phyloP scores from a whole-genome alignment of 306 rosid genomes.

The Rosa chinensis region DNA sequence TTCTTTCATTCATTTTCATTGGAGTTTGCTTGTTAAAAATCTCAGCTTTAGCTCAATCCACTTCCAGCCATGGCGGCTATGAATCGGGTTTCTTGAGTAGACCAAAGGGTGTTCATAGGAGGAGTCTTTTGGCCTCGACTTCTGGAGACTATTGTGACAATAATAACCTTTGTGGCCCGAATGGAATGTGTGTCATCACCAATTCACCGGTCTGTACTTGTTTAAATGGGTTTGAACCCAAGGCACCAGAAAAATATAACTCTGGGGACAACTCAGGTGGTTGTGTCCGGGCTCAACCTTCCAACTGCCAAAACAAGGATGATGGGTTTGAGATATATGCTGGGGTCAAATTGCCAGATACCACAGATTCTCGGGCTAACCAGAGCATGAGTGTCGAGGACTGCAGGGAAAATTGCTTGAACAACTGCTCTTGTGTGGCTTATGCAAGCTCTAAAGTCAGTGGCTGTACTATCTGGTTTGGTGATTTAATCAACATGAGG shows the following conservation, averaged over 20 bases:
- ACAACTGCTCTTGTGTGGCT: constrained; percentile 58
- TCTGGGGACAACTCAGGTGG: constrained; percentile 41
- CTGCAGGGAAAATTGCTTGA: constrained; percentile 46
- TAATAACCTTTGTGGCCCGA: constrained; percentile 32
- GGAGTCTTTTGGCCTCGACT: constrained; percentile 35
- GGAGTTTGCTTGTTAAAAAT: not conserved
- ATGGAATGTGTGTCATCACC: constrained; percentile 21
- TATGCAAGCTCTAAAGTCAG: constrained; percentile 37
- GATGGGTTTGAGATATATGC: constrained; percentile 24
- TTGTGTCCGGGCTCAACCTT: constrained; percentile 31
- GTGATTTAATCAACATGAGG: constrained; percentile 39
- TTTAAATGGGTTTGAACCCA: constrained; percentile 36
- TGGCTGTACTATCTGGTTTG: constrained; percentile 58
- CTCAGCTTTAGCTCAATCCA: constrained; percentile 24
- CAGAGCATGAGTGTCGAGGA: constrained; percentile 33
- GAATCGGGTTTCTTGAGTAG: constrained; percentile 48
- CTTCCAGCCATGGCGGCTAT: constrained; percentile 20
- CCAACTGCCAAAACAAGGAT: constrained; percentile 34
- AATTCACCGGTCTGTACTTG: constrained; percentile 29
- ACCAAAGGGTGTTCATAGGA: constrained; percentile 24
- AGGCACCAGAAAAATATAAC: constrained; percentile 32
- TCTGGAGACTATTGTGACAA: constrained; percentile 18
- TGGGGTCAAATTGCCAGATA: constrained; percentile 43
- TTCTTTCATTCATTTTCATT: not conserved
- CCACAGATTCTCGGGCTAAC: constrained; percentile 34